Base-by-base conservation (phyloP, 768 basidiomycete species). In the Amanita jacksonii region DNA sequence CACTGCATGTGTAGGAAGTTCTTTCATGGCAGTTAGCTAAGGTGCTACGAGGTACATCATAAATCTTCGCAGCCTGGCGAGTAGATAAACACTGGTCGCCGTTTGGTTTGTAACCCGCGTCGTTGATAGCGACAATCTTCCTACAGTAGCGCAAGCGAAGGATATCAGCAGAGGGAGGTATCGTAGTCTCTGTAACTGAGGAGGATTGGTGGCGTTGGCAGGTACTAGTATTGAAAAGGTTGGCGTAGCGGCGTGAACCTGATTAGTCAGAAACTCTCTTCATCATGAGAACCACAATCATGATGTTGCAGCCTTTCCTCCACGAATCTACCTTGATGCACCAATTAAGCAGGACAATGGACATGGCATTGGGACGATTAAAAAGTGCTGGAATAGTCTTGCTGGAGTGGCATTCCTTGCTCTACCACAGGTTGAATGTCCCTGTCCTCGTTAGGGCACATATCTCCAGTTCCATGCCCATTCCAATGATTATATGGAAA, bases 371-470 rank as follows among this genome's bases (percentile, higher is more conserved):
- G 36, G 37, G 49, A 15, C 40, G 35, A 20, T 49, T 61, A 24
- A 52, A 58, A 41, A 46, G 39, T 4, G 41, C 31, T 8, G 50
- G 52, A 27, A 36, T 61, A 31, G 27, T 54, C 41, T 46, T 53
- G 32, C 46, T 58, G n/a, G 61, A 61, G 47, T 61, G 57, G 58
- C 41, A 50, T 12, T 35, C 58, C 9, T 37, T 55, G 19, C 46
- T 62, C 24, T 59, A 56, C 38, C 36, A 49, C 28, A 45, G 61
- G 20, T 56, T 62, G 57, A 35, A 47, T 32, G 61, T 59, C 10
- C 61, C 61, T 23, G 43, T 56, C 16, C 33, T 56, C 5, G 24
- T 55, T 28, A 53, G 34, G 45, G 59, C 28, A 41, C 27, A 28
- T 41, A 31, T 41, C 28, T 54, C 18, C 32, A 57, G 51, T 27